phyloP scores from a whole-genome alignment of 2,329 filamentous ascomycete species.

The Alternaria sp. region DNA sequence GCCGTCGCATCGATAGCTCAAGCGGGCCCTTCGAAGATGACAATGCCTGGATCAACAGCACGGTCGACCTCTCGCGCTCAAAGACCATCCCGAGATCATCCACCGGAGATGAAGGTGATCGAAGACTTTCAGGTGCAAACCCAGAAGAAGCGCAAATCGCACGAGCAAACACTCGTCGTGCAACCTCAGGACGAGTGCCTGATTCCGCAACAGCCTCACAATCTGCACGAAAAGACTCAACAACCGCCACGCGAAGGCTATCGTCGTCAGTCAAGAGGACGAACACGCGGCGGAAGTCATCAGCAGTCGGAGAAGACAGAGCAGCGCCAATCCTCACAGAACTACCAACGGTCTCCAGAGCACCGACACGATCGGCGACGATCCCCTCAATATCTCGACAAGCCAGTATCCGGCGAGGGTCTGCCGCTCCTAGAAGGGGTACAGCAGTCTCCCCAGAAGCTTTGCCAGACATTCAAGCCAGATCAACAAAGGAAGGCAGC shows the following conservation, averaged over 20 bases:
- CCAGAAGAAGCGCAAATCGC: constrained; percentile 1
- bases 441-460: background rate
- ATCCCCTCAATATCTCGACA: background rate
- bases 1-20: constrained; percentile 1
- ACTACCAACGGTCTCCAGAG: background rate
- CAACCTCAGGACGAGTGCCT: constrained; percentile 2
- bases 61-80: constrained; percentile 10
- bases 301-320: background rate
- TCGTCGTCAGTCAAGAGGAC: constrained; percentile 10
- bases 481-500: background rate
- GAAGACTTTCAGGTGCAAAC: background rate
- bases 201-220: background rate
- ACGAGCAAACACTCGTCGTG: background rate
- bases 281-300: constrained; percentile 8
- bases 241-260: constrained; percentile 1
- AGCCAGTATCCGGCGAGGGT: background rate
- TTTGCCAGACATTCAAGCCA: background rate
- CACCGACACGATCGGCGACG: background rate
- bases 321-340: background rate
- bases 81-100: background rate
- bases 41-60: constrained; percentile 1
- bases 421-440: background rate
- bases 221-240: background rate
- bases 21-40: constrained; percentile 12
- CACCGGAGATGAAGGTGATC: background rate